Evolutionary conservation across 1,284 basidiomycete genomes (phyloP).

Genomic region (Cryptococcus floricola): DNA sequence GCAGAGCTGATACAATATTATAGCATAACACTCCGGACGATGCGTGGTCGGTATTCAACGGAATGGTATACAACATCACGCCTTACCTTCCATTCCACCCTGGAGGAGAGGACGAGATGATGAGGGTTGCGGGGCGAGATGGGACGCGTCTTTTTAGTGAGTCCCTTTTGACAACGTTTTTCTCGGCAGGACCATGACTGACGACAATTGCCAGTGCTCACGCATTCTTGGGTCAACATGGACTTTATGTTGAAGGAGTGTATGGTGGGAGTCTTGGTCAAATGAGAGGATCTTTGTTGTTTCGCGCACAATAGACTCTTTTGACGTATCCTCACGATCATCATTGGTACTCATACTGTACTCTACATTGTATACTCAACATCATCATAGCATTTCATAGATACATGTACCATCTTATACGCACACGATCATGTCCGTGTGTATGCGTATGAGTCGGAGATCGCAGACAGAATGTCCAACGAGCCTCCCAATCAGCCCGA

Average conservation of each 20-base stretch:
- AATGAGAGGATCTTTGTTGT: slow-evolving; percentile 25
- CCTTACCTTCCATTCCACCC: slow-evolving; percentile 90
- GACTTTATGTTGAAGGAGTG: slow-evolving; percentile 92
- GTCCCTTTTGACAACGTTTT: slow-evolving; percentile 15
- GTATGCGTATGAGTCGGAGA: too few relatives aligned
- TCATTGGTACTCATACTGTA: neutral
- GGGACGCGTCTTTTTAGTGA: slow-evolving; percentile 90
- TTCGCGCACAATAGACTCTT: neutral
- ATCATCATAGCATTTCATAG: neutral
- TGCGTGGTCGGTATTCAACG: slow-evolving; percentile 88
- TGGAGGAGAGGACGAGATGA: slow-evolving; percentile 86
- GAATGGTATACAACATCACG: slow-evolving; percentile 96
- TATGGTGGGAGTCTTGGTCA: slow-evolving; percentile 79
- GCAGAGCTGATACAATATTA: slow-evolving; percentile 1
- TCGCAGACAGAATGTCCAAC: too few relatives aligned
- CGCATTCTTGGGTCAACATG: slow-evolving; percentile 86
- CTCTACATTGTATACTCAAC: neutral
- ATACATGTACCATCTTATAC: neutral
- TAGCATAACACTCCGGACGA: slow-evolving; percentile 60
- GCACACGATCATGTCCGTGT: neutral
- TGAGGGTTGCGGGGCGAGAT: slow-evolving; percentile 94
- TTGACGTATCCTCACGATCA: neutral
- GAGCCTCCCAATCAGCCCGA: too few relatives aligned
- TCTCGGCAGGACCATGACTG: slow-evolving; percentile 2
- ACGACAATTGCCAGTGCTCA: slow-evolving; percentile 47